A percentile compares a stretch with the other conserved stretches of the same genome.
Evolutionary conservation across 2,329 filamentous ascomycete species (phyloP).

Genomic region (Taxawa tesnikishii): DNA sequence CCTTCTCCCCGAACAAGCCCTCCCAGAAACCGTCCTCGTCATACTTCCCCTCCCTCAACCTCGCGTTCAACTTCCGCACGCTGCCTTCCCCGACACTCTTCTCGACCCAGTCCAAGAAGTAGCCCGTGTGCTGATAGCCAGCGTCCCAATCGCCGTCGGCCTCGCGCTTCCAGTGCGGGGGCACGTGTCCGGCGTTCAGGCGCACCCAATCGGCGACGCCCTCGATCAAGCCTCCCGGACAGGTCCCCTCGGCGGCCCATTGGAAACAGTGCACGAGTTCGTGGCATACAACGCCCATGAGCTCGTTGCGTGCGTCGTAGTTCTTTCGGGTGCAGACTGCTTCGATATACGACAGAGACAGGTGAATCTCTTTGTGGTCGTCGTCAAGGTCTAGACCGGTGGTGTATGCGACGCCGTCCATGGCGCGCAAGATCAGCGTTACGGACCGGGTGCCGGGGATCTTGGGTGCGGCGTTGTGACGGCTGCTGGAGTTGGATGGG

Average conservation of each 20-base stretch:
- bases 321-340: background rate
- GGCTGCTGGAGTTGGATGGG: background rate
- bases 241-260: slow-evolving; percentile 49
- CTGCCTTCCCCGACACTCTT: slow-evolving; percentile 39
- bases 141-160: slow-evolving; percentile 61
- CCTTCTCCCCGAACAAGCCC: slow-evolving; percentile 50
- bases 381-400: slow-evolving; percentile 64
- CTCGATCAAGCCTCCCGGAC: slow-evolving; percentile 66
- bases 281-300: slow-evolving; percentile 75
- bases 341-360: slow-evolving; percentile 65
- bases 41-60: slow-evolving; percentile 51
- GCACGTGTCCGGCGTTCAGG: slow-evolving; percentile 56
- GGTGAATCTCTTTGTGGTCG: slow-evolving; percentile 88
- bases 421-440: slow-evolving; percentile 66
- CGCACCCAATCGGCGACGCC: slow-evolving; percentile 91
- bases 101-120: slow-evolving; percentile 82
- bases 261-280: slow-evolving; percentile 96
- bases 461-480: no score
- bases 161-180: slow-evolving; percentile 68
- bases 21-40: slow-evolving; percentile 56
- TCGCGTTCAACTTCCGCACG: slow-evolving; percentile 51
- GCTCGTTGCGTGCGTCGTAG: slow-evolving; percentile 43
- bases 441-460: slow-evolving; percentile 66
- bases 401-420: slow-evolving; percentile 83
- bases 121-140: slow-evolving; percentile 84